Percentiles rank a stretch among this genome's conserved stretches.
Evolutionary conservation across 768 basidiomycete genomes (phyloP).

Genomic region (Kwoniella bestiolae): DNA sequence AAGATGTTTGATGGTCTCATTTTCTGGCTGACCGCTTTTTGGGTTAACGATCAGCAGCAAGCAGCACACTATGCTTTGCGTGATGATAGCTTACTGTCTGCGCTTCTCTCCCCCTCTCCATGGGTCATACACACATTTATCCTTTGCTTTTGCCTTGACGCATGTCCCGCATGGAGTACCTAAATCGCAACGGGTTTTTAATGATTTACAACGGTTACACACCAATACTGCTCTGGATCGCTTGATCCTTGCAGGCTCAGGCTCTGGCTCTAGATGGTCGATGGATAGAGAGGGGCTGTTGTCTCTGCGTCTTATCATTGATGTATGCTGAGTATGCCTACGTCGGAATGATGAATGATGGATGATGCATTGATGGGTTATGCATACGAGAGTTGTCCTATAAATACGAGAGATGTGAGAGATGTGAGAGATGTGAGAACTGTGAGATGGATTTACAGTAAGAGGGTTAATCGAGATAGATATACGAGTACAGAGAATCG

Average conservation of each 20-base stretch:
- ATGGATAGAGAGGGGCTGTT: not conserved
- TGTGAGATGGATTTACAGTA: too few relatives aligned
- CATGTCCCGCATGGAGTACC: conserved; percentile 12
- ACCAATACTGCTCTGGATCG: conserved; percentile 18
- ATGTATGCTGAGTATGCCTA: too few relatives aligned
- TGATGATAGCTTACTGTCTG: not conserved
- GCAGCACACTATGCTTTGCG: too few relatives aligned
- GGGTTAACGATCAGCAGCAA: not conserved
- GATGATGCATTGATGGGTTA: too few relatives aligned
- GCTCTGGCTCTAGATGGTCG: not conserved
- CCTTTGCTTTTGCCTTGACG: conserved; percentile 14
- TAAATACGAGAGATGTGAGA: too few relatives aligned
- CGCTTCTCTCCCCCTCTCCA: not conserved
- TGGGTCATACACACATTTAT: conserved; percentile 15
- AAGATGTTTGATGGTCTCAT: not conserved
- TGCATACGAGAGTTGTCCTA: too few relatives aligned
- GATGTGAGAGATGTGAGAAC: too few relatives aligned
- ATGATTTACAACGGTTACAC: conserved; percentile 20
- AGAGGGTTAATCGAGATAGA: too few relatives aligned
- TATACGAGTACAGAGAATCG: too few relatives aligned
- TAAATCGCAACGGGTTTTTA: conserved; percentile 21
- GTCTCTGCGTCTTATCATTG: conserved; percentile 6
- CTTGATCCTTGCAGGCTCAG: conserved; percentile 1
- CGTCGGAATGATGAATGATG: too few relatives aligned
- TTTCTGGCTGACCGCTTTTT: not conserved